Base-by-base conservation (phyloP, 192 early-diverging fungal species). In the Obelidium mucronatum region DNA sequence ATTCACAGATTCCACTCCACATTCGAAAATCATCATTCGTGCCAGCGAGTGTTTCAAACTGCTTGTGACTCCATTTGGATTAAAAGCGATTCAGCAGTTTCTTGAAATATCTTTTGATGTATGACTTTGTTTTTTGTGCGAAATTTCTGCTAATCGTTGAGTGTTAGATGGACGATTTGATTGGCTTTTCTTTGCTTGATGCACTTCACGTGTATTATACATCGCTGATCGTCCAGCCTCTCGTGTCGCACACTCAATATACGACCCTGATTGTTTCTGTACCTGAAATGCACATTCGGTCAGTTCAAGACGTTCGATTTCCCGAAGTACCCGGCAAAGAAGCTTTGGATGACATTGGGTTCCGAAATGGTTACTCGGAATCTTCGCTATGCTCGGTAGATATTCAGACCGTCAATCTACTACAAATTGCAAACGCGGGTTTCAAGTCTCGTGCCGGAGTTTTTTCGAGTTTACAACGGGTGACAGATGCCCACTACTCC, bases 301-400 rank as follows among this genome's bases (percentile, higher is more conserved):
- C 88, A 56, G 91, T 94, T 63, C 92, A 94, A 76, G 91, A 94
- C 69, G 89, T 92, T 3, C 82, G 89, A 72, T 81, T 93, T 58
- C 77, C 81, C 24, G 81, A 82, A 59, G 28, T 42, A 3, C 40
- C 22, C 40, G 26, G 34, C 6, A 42, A 28, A 51, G 22, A 72
- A 24, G 13, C 72, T 19, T 28, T 73, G 35, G 55, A 71, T 6
- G 62, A 73, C 36, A 79, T 86, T 60, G 81, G 83, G 26, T 83
- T 85, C 2, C 85, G 89, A 36, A 87, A 88, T 51, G 90, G 90
- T 31, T 74, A 88, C 28, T 82, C 88, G 4, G 84, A 91, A 34
- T 85, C 84, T 6, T 79, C 90, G 1, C 64, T 93, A 0, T 93
- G 92, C 65, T 84, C 88, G 4, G 86, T 89, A 19, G 91, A 93